These are phyloP conservation scores for Solanum hybrid DNA, from an alignment of 305 asterid genomes.

Conservation along the genomic window DNA sequence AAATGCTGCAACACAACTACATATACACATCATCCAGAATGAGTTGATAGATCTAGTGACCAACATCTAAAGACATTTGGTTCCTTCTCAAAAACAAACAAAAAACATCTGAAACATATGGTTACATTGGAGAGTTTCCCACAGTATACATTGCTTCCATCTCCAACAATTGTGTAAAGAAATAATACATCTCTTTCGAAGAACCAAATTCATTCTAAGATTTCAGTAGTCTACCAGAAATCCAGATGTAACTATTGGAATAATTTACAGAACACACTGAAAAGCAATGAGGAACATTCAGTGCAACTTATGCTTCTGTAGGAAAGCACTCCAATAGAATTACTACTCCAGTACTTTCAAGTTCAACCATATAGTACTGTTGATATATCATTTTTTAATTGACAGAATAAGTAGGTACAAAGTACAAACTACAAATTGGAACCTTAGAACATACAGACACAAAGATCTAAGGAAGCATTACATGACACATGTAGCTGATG, in stretches of 20 bases:
- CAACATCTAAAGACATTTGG: neutral
- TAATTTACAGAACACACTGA: neutral
- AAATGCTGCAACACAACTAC: neutral
- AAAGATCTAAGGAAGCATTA: neutral
- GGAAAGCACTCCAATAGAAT: neutral
- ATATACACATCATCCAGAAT: neutral
- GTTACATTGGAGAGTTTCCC: neutral
- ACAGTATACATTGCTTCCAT: neutral
- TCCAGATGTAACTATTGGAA: neutral
- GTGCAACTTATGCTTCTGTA: neutral
- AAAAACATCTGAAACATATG: neutral
- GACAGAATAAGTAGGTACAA: neutral
- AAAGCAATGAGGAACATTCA: neutral
- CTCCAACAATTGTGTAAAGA: neutral
- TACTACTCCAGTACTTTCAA: neutral
- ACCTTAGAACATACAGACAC: neutral
- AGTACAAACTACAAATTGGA: neutral
- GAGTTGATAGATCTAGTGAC: neutral
- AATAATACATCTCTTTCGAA: neutral
- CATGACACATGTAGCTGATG: neutral
- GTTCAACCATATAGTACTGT: neutral
- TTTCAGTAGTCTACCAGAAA: neutral
- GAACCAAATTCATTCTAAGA: neutral
- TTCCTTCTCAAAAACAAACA: neutral
- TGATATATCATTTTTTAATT: neutral